Evolutionary conservation across 31 red algal genomes (phyloP).

Genomic region (Asparagopsis taxiformis): DNA sequence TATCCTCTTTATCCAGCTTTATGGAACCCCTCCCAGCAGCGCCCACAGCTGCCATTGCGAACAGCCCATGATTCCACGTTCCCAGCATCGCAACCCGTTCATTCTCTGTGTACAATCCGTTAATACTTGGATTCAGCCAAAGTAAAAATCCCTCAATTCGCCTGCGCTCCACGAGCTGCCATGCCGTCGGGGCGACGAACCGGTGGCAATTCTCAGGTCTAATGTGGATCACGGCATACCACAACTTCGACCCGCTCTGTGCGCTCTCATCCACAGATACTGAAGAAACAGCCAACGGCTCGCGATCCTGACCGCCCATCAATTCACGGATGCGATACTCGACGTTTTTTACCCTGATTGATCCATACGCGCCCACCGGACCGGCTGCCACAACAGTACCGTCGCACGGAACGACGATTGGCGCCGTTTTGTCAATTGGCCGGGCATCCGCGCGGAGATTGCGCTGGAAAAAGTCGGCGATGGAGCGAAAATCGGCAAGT

Average conservation of each 20-base stretch:
- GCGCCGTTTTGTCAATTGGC: conserved; percentile 38
- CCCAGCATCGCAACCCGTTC: conserved; percentile 44
- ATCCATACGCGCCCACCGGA: conserved; percentile 35
- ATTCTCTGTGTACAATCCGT: conserved; percentile 35
- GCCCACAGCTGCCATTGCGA: conserved; percentile 44
- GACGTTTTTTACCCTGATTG: conserved; percentile 36
- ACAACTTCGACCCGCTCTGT: conserved; percentile 36
- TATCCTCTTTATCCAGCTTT: conserved; percentile 15
- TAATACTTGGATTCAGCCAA: conserved; percentile 37
- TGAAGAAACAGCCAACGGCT: conserved; percentile 41
- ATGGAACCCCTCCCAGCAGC: conserved; percentile 58
- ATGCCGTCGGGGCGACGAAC: conserved; percentile 40
- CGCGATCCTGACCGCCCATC: conserved; percentile 39
- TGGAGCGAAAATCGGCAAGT: conserved; percentile 21
- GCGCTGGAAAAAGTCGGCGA: conserved; percentile 38
- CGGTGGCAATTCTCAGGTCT: conserved; percentile 30
- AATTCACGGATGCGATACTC: conserved; percentile 43
- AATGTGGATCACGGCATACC: conserved; percentile 49
- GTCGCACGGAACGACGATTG: conserved; percentile 46
- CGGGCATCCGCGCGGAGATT: conserved; percentile 16
- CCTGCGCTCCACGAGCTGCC: conserved; percentile 21
- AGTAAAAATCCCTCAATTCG: conserved; percentile 29
- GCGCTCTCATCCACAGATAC: conserved; percentile 31
- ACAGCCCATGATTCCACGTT: conserved; percentile 27
- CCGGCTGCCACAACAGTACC: conserved; percentile 44